Conservation (phyloP, 306 rosid species). For the Glycine tomentella region DNA sequence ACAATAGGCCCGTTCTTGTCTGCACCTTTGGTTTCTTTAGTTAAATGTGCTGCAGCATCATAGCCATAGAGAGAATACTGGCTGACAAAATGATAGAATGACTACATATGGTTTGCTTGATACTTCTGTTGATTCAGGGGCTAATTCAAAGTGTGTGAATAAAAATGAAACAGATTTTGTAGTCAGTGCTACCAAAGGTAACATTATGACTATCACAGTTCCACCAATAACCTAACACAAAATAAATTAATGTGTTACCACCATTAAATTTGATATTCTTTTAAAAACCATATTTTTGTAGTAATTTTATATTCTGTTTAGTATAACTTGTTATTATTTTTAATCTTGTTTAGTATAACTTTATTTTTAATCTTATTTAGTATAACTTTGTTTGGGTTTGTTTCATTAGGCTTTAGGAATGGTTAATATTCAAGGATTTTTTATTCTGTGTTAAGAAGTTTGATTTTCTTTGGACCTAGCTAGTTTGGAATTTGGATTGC, state of each 20-base stretch:
- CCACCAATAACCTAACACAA: constrained; percentile 77
- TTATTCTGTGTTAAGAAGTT: too few species aligned
- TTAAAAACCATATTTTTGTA: too few species aligned
- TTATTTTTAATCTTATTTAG: too few species aligned
- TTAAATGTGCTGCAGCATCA: constrained; percentile 92
- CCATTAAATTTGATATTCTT: neutral
- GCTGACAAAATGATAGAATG: constrained; percentile 74
- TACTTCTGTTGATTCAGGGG: constrained; percentile 66
- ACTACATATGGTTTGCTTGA: constrained; percentile 93
- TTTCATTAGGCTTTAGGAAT: too few species aligned
- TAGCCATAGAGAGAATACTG: constrained; percentile 89
- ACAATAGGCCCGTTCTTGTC: constrained; percentile 86
- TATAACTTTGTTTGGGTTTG: too few species aligned
- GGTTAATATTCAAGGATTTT: too few species aligned
- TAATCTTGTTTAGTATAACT: too few species aligned
- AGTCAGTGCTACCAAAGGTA: constrained; percentile 76
- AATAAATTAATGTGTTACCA: constrained; percentile 22
- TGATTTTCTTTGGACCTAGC: too few species aligned
- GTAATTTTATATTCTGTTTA: too few species aligned
- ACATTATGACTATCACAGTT: constrained; percentile 66
- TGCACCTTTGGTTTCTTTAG: constrained; percentile 91
- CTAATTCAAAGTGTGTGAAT: constrained; percentile 66
- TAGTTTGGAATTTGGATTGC: too few species aligned
- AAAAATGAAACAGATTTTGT: constrained; percentile 78
- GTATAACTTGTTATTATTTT: too few species aligned